phyloP scores from a whole-genome alignment of 768 basidiomycete genomes.

The Lactarius hatsudake region DNA sequence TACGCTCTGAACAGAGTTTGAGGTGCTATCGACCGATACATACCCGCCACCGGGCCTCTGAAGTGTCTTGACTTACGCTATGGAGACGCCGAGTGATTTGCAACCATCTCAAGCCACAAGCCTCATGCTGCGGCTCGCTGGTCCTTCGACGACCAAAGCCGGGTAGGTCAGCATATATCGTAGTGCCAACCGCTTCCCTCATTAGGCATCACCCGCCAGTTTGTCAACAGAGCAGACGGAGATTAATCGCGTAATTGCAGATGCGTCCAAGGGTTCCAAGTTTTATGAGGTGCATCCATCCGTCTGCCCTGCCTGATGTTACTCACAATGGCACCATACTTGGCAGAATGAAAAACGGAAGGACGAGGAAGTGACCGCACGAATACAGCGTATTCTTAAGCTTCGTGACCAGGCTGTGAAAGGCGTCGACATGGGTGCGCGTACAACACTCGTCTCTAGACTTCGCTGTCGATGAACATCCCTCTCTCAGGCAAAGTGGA shows the following conservation, averaged over 20 bases:
- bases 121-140: slow-evolving; percentile 77
- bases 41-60: too few relatives aligned
- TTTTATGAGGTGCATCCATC: slow-evolving; percentile 67
- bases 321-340: neutral
- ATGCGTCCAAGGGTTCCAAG: slow-evolving; percentile 90
- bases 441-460: slow-evolving; percentile 29
- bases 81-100: slow-evolving; percentile 26
- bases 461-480: neutral
- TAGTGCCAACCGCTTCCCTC: neutral
- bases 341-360: slow-evolving; percentile 83
- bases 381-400: slow-evolving; percentile 68
- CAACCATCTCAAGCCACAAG: slow-evolving; percentile 59
- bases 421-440: slow-evolving; percentile 52
- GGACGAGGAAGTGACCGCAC: slow-evolving; percentile 78
- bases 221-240: slow-evolving; percentile 76
- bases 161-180: slow-evolving; percentile 49
- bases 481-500: slow-evolving; percentile 54
- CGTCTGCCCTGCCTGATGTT: neutral
- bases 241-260: slow-evolving; percentile 85
- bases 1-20: too few relatives aligned
- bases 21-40: too few relatives aligned
- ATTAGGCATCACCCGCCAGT: slow-evolving; percentile 35
- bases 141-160: slow-evolving; percentile 86
- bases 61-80: neutral
- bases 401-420: slow-evolving; percentile 56